Conservation (phyloP, 805 yeast species). For the Metschnikowia proteae region DNA sequence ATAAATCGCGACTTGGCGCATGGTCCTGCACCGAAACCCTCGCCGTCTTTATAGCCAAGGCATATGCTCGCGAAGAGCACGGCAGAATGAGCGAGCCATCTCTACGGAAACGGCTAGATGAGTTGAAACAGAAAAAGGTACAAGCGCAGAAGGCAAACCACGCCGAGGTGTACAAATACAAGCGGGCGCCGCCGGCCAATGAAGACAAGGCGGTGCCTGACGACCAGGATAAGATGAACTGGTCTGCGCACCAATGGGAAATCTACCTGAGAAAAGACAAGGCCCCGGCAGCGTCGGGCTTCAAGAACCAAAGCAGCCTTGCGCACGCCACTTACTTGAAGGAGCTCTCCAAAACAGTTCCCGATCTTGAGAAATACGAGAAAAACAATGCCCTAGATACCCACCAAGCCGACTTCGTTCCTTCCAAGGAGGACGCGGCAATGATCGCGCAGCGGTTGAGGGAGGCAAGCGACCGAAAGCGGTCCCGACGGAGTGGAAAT, state of each 20-base stretch:
- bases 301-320: constrained; percentile 48
- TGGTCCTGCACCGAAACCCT: neutral
- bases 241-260: constrained; percentile 60
- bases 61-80: neutral
- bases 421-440: constrained; percentile 15
- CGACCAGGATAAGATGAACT: constrained; percentile 13
- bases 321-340: constrained; percentile 62
- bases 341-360: constrained; percentile 37
- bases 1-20: neutral
- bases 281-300: constrained; percentile 33
- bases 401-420: neutral
- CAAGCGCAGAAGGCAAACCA: constrained; percentile 10
- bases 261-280: constrained; percentile 24
- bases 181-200: neutral
- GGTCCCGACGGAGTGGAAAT: constrained; percentile 34
- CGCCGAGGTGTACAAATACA: constrained; percentile 3
- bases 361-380: constrained; percentile 42
- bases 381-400: neutral
- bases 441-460: constrained; percentile 30
- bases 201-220: neutral
- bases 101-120: constrained; percentile 7
- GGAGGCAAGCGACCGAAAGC: constrained; percentile 34
- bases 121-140: constrained; percentile 5
- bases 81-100: neutral
- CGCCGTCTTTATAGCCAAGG: neutral